These are phyloP conservation scores for Spathaspora jeffriesii DNA, from an alignment of 1,139 yeast species.

Conservation along the genomic window DNA sequence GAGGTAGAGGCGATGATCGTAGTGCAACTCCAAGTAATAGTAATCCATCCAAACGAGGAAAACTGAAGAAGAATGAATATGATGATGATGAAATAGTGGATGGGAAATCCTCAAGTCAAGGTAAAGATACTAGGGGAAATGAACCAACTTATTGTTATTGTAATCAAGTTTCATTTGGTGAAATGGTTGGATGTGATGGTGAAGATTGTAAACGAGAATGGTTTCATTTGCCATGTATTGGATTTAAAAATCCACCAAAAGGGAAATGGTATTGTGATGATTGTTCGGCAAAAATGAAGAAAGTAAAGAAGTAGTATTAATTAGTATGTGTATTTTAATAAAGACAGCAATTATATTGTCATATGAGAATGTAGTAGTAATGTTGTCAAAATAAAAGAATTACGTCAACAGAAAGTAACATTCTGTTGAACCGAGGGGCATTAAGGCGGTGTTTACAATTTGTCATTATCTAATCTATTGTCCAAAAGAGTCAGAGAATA, in stretches of 20 bases:
- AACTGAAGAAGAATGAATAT: constrained; percentile 7
- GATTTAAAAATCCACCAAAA: constrained; percentile 85
- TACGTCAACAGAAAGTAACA: constrained; percentile 1
- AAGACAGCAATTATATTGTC: not conserved
- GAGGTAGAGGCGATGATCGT: constrained; percentile 8
- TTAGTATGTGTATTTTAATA: not conserved
- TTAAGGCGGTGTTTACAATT: not conserved
- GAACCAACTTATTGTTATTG: constrained; percentile 96
- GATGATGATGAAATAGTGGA: constrained; percentile 6
- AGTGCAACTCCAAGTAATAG: constrained; percentile 1
- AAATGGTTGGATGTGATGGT: constrained; percentile 99
- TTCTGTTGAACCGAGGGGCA: not conserved
- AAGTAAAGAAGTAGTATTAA: constrained; percentile 15
- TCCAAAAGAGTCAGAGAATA: not conserved
- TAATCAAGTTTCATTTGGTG: constrained; percentile 95
- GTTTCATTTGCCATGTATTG: constrained; percentile 97
- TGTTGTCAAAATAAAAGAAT: not conserved
- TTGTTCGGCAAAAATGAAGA: constrained; percentile 53
- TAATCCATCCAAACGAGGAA: constrained; percentile 5
- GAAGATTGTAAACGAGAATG: constrained; percentile 92
- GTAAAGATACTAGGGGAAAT: constrained; percentile 15
- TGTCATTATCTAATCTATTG: not conserved
- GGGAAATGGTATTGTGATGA: constrained; percentile 99
- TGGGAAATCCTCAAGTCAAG: constrained; percentile 1
- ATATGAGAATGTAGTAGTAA: not conserved